Base-by-base conservation (phyloP, 805 yeast genomes). In the Yarrowia osloensis region DNA sequence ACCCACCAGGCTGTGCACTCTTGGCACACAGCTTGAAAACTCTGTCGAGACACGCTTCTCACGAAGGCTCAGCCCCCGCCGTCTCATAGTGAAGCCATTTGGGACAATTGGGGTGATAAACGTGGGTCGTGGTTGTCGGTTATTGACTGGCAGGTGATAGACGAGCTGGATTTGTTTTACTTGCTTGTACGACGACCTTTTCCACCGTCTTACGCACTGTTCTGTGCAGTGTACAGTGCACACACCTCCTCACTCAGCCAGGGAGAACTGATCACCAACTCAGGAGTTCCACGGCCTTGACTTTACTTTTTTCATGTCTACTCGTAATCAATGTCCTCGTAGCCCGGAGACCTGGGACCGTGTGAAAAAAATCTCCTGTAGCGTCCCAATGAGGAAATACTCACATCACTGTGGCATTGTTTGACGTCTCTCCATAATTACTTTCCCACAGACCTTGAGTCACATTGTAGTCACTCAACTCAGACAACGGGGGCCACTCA, bases 21-120 rank as follows among this genome's bases (percentile, higher is more conserved):
- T 54, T 54, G 61, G 61, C 61, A 37, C 40, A 24, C 44, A 24
- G 31, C 33, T 35, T 2, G 5, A 13, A 37, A 54, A 54, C 61
- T 54, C 61, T 54, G 61, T 17, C 33, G 57, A 31, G 21, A 50
- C 57, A 50, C 40, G 40, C 22, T 29, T 29, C 29, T 50, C 57
- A 21, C n/a, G 31, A 35, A 54, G 61, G 61, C 61, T 54, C 44
- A 35, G 61, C 61, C 61, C 61, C 61, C 61, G 61, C 61, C 61
- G 61, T 54, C 3, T 28, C 11, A 3, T 11, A 28, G 31, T 28
- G 44, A 24, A 2, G 42, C 17, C 26, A 4, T 5, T 11, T 29
- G 55, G 29, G 46, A n/a, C n/a, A 22, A 39, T 19, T 3, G 42
- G 22, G 12, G 22, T 35, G 31, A 35, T 7, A 7, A 31, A 6